These are phyloP conservation scores for Favolaschia claudopus DNA, from an alignment of 768 basidiomycete species.

Conservation along the genomic window DNA sequence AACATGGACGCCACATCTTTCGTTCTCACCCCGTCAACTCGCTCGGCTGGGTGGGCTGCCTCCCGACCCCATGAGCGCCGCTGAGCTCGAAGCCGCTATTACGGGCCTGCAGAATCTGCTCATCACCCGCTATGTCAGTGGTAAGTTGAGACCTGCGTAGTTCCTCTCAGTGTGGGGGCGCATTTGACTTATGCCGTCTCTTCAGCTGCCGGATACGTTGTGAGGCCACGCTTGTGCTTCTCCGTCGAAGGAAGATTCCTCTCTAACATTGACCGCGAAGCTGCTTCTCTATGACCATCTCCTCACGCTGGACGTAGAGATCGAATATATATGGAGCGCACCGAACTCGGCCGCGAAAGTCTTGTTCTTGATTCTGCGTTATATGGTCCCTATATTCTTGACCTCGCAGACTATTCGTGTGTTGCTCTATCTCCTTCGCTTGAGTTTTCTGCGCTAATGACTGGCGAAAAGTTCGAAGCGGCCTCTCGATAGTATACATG, in stretches of 20 bases:
- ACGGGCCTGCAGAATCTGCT: not conserved
- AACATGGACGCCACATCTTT: too few species aligned
- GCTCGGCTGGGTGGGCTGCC: too few species aligned
- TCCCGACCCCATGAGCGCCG: constrained; percentile 11
- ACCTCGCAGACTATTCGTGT: not conserved
- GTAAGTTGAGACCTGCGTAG: not conserved
- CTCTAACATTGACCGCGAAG: not conserved
- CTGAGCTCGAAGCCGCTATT: not conserved
- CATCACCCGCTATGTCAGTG: constrained; percentile 6
- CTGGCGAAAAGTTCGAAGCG: constrained; percentile 8
- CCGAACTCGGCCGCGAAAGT: constrained; percentile 1
- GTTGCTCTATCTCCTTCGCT: not conserved
- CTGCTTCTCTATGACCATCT: constrained; percentile 21
- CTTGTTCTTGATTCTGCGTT: constrained; percentile 20
- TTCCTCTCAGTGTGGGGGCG: not conserved
- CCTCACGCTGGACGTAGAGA: constrained; percentile 16
- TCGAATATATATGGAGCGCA: constrained; percentile 20
- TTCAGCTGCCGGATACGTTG: constrained; percentile 3
- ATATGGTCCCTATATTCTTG: constrained; percentile 18
- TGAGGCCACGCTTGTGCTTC: not conserved
- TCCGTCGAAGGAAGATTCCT: too few species aligned
- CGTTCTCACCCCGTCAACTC: too few species aligned
- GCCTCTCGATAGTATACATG: not conserved
- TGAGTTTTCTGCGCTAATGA: not conserved
- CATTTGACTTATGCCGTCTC: not conserved